Evolutionary conservation across 805 yeast species (phyloP).

Genomic region (Barnettozyma wickerhamii): DNA sequence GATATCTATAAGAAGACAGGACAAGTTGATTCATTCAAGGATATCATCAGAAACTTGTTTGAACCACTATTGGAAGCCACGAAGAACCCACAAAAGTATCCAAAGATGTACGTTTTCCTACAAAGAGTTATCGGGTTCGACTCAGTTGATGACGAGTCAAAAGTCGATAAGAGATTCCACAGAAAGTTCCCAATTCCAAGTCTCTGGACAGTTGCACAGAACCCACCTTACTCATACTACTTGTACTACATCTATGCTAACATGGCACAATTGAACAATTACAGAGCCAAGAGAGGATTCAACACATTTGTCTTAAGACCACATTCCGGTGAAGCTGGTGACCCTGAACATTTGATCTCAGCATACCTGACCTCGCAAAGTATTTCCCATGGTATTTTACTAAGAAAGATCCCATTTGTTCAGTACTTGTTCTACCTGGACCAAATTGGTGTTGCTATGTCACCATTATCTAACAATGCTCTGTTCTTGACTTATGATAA

Average conservation of each 20-base stretch:
- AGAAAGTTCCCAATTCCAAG: slow-evolving; percentile 83
- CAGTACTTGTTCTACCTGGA: slow-evolving; percentile 92
- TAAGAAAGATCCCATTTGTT: slow-evolving; percentile 91
- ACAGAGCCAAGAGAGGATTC: slow-evolving; percentile 70
- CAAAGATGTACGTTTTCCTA: slow-evolving; percentile 84
- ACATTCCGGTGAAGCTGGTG: slow-evolving; percentile 99
- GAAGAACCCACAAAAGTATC: slow-evolving; percentile 76
- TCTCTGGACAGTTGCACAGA: slow-evolving; percentile 69
- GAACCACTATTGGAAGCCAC: slow-evolving; percentile 89
- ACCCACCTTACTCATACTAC: slow-evolving; percentile 98
- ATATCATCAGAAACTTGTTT: slow-evolving; percentile 74
- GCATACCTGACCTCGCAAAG: slow-evolving; percentile 89
- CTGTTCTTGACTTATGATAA: slow-evolving; percentile 93
- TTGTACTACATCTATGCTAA: slow-evolving; percentile 86
- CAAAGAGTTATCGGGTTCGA: slow-evolving; percentile 97
- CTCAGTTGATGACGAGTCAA: slow-evolving; percentile 97
- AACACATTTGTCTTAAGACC: slow-evolving; percentile 95
- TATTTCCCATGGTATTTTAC: slow-evolving; percentile 90
- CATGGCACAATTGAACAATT: slow-evolving; percentile 77
- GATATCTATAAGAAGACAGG: slow-evolving; percentile 81
- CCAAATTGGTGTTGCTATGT: slow-evolving; percentile 97
- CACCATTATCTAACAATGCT: slow-evolving; percentile 96
- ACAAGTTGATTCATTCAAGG: slow-evolving; percentile 66
- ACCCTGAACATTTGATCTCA: slow-evolving; percentile 91
- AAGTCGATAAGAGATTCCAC: slow-evolving; percentile 77